phyloP scores from a whole-genome alignment of 2,329 filamentous ascomycete species.

The Pseudocercospora musae region DNA sequence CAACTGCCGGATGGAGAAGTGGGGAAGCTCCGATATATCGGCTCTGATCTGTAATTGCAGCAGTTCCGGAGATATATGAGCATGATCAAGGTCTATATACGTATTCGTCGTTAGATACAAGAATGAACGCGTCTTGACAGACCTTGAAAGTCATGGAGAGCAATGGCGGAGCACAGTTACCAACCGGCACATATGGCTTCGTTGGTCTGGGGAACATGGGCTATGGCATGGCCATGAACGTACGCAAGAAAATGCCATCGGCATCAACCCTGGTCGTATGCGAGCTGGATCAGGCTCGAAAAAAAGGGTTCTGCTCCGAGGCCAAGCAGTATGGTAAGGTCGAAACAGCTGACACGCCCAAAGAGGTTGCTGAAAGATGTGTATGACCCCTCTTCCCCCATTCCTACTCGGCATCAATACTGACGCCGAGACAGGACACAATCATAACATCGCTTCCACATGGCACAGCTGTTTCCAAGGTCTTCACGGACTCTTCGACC shows the following conservation, averaged over 20 bases:
- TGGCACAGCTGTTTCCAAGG: slow-evolving; percentile 25
- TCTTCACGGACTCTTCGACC: slow-evolving; percentile 37
- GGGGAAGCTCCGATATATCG: not conserved
- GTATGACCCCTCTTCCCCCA: not conserved
- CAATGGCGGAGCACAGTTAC: not conserved
- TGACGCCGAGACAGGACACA: not conserved
- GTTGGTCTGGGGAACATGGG: slow-evolving; percentile 43
- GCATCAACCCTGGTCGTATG: slow-evolving; percentile 37
- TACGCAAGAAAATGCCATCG: slow-evolving; percentile 37
- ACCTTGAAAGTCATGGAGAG: not conserved
- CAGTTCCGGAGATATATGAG: not conserved
- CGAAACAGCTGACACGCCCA: slow-evolving; percentile 6
- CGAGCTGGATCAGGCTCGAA: slow-evolving; percentile 35
- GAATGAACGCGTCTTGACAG: not conserved
- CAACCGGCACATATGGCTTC: slow-evolving; percentile 5
- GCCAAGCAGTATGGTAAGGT: slow-evolving; percentile 1
- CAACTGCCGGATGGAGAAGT: slow-evolving; percentile 1
- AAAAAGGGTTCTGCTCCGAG: slow-evolving; percentile 3
- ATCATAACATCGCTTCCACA: slow-evolving; percentile 12
- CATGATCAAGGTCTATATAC: not conserved
- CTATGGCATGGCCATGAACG: slow-evolving; percentile 43
- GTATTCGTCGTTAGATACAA: not conserved
- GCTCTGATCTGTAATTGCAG: not conserved
- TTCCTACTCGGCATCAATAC: not conserved
- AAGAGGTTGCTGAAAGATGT: slow-evolving; percentile 5